Base-by-base conservation (phyloP, 306 rosid species). In the Prunus mume region DNA sequence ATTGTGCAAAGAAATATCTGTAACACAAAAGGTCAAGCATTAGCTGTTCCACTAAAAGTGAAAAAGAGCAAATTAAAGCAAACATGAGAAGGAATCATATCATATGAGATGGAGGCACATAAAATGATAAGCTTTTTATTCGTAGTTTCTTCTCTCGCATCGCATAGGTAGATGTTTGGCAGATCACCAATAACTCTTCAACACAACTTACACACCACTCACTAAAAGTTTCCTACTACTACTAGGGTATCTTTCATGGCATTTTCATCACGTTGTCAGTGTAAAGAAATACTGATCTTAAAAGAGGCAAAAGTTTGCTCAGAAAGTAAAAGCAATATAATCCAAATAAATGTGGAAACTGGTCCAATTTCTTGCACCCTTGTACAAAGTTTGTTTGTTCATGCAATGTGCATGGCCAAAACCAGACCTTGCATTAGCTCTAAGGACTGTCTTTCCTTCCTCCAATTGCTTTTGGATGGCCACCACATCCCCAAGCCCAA, bases 401-500 rank as follows among this genome's bases (percentile, higher is more conserved):
- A 66, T 56, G 78, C 79, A 47, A n/a, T 17, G 65, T 55, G 43
- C 73, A 67, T 38, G 60, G 8, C 28, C 63, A 11, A 11, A 27
- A 6, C 69, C n/a, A 24, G 47, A 25, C 2, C 9, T 17, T 18
- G 66, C 6, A 5, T 34, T 13, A 5, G 5, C 41, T 8, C 20
- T 24, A 81, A 20, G 78, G 65, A 3, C 24, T 58, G 43, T 11
- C 70, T 54, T 57, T 78, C 3, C 12, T n/a, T 32, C 70, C 55
- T 27, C 71, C 81, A 22, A 49, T 50, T 60, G 83, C 65, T 49
- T 79, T 79, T 10, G 32, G 30, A n/a, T 20, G 72, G 22, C 69
- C 81, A 0, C 66, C 12, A 25, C 85, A 73, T 3, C 83, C 83
- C 75, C 85, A 82, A 30, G 47, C 62, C 69, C 81, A 75, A 47